A percentile compares a stretch with the other conserved stretches of the same genome.
phyloP scores from a whole-genome alignment of 305 asterid genomes.

The Solanum hybrid region DNA sequence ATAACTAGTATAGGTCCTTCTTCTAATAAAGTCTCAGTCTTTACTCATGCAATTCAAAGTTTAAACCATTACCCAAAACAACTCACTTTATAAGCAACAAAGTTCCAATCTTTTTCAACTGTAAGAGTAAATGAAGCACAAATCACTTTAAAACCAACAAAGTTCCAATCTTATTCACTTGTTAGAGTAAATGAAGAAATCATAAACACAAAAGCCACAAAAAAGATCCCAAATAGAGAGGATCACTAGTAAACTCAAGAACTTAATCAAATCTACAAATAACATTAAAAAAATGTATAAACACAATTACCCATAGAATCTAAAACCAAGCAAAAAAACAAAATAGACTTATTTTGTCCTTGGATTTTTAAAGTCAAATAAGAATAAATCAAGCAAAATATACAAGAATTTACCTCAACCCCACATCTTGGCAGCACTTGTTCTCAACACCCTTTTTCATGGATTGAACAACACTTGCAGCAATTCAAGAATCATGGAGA shows the following conservation, averaged over 20 bases:
- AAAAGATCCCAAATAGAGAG: constrained; percentile 9
- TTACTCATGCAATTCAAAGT: neutral
- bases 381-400: constrained; percentile 14
- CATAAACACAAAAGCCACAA: neutral
- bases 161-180: constrained; percentile 8
- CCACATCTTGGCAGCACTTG: constrained; percentile 53
- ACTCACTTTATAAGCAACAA: neutral
- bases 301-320: neutral
- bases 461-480: constrained; percentile 39
- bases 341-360: neutral
- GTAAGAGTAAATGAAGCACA: neutral
- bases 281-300: neutral
- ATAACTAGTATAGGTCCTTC: neutral
- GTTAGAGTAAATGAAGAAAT: constrained; percentile 1
- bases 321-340: neutral
- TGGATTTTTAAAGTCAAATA: constrained; percentile 14
- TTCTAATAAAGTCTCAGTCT: neutral
- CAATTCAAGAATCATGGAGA: constrained; percentile 8
- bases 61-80: neutral
- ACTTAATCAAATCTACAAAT: constrained; percentile 9
- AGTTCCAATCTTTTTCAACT: neutral
- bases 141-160: constrained; percentile 1
- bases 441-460: constrained; percentile 31
- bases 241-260: neutral
- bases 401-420: constrained; percentile 51